phyloP scores from a whole-genome alignment of 768 basidiomycete species.

The Xerocomus brunneocitrinus region DNA sequence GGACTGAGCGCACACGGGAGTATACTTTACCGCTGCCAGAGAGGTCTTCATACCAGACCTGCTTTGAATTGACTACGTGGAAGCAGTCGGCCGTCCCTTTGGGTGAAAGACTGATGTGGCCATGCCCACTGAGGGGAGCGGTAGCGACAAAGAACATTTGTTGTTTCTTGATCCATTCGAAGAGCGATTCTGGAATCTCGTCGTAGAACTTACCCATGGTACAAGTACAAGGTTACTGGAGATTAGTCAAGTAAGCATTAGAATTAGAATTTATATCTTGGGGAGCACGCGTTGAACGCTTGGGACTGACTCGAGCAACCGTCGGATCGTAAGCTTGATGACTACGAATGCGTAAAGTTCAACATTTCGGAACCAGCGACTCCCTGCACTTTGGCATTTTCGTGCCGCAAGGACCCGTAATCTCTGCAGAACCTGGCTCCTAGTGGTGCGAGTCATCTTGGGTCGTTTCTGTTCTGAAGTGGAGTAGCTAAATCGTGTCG shows the following conservation, averaged over 20 bases:
- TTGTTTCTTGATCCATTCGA: slow-evolving; percentile 58
- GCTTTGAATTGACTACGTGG: slow-evolving; percentile 48
- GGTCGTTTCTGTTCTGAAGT: too few relatives aligned
- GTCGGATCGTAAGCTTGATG: neutral
- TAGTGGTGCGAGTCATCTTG: too few relatives aligned
- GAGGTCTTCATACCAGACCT: slow-evolving; percentile 72
- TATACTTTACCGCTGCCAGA: slow-evolving; percentile 53
- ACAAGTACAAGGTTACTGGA: neutral
- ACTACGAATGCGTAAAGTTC: neutral
- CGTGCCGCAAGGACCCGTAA: too few relatives aligned
- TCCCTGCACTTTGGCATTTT: too few relatives aligned
- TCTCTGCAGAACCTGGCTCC: too few relatives aligned
- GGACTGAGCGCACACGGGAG: neutral
- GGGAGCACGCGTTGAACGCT: too few relatives aligned
- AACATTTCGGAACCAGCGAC: neutral
- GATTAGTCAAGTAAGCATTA: neutral
- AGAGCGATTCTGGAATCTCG: slow-evolving; percentile 49
- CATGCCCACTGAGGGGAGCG: slow-evolving; percentile 52
- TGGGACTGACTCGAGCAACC: neutral
- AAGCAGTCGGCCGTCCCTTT: slow-evolving; percentile 65
- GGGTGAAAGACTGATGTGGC: slow-evolving; percentile 65
- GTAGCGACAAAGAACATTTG: slow-evolving; percentile 70
- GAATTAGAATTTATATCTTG: neutral
- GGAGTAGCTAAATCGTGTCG: too few relatives aligned
- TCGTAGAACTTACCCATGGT: slow-evolving; percentile 57